A percentile compares a stretch with the other conserved stretches of the same genome.
phyloP scores from a whole-genome alignment of 1,139 yeast species.

The Sugiyamaella neomexicana region DNA sequence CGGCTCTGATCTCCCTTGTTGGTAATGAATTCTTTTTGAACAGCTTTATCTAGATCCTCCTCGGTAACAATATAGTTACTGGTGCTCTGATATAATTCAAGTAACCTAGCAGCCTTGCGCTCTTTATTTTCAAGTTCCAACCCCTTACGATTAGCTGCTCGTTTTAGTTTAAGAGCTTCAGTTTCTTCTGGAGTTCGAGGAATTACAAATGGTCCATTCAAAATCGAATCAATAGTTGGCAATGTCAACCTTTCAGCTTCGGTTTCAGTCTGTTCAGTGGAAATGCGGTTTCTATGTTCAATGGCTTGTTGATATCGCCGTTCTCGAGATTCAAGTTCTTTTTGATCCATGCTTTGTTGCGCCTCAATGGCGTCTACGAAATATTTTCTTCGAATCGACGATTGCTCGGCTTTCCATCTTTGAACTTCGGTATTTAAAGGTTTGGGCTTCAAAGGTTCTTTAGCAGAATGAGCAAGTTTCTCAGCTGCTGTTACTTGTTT shows the following conservation, averaged over 20 bases:
- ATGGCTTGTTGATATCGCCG: constrained; percentile 37
- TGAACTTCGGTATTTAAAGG: constrained; percentile 48
- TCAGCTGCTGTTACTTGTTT: constrained; percentile 53
- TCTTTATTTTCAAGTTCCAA: constrained; percentile 47
- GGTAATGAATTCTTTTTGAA: constrained; percentile 52
- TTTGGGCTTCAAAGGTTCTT: constrained; percentile 40
- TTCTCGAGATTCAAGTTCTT: constrained; percentile 35
- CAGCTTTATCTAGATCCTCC: constrained; percentile 57
- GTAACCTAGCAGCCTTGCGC: constrained; percentile 54
- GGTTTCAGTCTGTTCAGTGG: constrained; percentile 39
- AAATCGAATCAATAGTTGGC: constrained; percentile 69
- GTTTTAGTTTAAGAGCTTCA: constrained; percentile 51
- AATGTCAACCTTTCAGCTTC: constrained; percentile 65
- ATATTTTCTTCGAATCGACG: constrained; percentile 72
- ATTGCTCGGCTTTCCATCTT: constrained; percentile 56
- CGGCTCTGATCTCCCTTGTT: constrained; percentile 16
- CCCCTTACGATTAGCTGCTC: constrained; percentile 53
- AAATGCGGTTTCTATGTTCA: constrained; percentile 38
- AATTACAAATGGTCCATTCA: constrained; percentile 69
- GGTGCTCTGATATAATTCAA: constrained; percentile 73
- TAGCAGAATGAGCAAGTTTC: constrained; percentile 55
- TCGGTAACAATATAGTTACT: constrained; percentile 65
- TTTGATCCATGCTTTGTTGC: constrained; percentile 56
- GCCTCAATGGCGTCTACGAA: constrained; percentile 63
- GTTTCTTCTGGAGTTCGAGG: constrained; percentile 69